A percentile compares a stretch with the other conserved stretches of the same genome.
phyloP scores from a whole-genome alignment of 2,329 filamentous ascomycete genomes.

The Didymella glomerata region DNA sequence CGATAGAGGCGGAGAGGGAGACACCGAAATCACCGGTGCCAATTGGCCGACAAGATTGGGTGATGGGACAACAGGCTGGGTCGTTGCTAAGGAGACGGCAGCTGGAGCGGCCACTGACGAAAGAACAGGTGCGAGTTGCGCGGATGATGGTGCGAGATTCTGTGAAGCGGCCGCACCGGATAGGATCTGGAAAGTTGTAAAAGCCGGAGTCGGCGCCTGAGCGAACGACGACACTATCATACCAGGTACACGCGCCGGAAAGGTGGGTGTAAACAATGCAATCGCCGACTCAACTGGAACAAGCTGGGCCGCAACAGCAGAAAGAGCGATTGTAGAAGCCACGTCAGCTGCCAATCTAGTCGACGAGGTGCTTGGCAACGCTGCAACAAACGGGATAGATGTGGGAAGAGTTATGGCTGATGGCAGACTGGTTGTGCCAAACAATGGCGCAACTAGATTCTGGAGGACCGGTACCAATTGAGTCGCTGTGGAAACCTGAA shows the following conservation, averaged over 20 bases:
- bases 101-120: background rate
- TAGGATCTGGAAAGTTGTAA: background rate
- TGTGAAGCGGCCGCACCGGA: no score
- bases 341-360: background rate
- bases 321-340: background rate
- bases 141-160: no score
- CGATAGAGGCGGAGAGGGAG: background rate
- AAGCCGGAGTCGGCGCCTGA: background rate
- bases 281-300: background rate
- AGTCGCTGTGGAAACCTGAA: background rate
- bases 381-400: background rate
- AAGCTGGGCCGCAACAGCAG: background rate
- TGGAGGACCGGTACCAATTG: background rate
- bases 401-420: no score
- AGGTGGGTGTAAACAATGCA: background rate
- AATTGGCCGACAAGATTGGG: background rate
- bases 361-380: no score
- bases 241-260: background rate
- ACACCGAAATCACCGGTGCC: no score
- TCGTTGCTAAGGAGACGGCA: background rate
- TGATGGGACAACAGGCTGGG: background rate
- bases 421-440: background rate
- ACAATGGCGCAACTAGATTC: background rate
- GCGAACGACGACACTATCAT: background rate
- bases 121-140: no score